Conservation (phyloP, 495 filamentous ascomycete species). For the Hypoxylon cercidicola region DNA sequence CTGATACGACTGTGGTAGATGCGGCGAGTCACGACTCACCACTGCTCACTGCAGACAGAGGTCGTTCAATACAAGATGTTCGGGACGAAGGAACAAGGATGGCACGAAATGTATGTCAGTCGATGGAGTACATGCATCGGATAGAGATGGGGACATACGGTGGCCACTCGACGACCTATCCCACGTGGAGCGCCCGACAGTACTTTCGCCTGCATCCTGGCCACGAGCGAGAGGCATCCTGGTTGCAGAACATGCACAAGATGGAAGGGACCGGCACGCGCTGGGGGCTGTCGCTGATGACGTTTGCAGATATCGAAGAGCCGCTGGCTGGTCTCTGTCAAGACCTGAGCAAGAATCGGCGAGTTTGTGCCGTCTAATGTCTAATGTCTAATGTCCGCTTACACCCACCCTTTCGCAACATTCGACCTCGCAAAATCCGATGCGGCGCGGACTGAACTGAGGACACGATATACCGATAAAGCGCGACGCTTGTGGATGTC, state of each 20-base stretch:
- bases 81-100: conserved; percentile 17
- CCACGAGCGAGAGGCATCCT: conserved; percentile 21
- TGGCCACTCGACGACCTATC: conserved; percentile 31
- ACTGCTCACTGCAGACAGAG: background rate
- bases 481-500: too few species aligned
- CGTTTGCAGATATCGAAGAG: conserved; percentile 22
- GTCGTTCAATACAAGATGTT: conserved; percentile 26
- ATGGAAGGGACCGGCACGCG: conserved; percentile 28
- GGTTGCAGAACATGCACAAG: conserved; percentile 30
- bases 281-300: conserved; percentile 31
- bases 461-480: too few species aligned
- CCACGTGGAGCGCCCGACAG: conserved; percentile 28
- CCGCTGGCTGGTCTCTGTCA: conserved; percentile 13
- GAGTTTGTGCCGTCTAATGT: background rate
- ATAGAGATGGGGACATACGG: conserved; percentile 30
- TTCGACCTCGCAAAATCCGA: too few species aligned
- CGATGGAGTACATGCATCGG: conserved; percentile 29
- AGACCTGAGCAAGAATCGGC: background rate
- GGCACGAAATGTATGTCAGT: conserved; percentile 26
- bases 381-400: too few species aligned
- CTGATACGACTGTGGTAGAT: background rate
- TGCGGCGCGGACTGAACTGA: too few species aligned
- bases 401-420: too few species aligned
- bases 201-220: conserved; percentile 29
- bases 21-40: background rate